Evolutionary conservation across 352 stramenopile genomes (phyloP), one percentile per base, ranked within the genome.

Genomic region (Pythium aristosporum): DNA sequence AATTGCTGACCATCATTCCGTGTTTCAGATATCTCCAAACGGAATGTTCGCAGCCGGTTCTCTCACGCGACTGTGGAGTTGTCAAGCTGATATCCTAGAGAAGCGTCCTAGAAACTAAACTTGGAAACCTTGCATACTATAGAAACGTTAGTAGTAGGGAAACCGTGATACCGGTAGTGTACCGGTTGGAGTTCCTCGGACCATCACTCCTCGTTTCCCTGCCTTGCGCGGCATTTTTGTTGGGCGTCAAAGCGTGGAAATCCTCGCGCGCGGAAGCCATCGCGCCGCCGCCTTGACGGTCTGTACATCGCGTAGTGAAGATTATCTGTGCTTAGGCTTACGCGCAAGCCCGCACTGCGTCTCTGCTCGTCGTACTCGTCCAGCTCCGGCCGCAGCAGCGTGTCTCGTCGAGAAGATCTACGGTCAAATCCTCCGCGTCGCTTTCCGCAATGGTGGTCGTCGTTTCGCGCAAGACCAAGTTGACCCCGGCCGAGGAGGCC

Each of bases 401-500:
- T 47, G 15, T 46, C 28, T 63, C 28, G 37, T 57, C 21, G 32
- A 18, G 28, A 30, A 66, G 50, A 60, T 60, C 54, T 25, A 36
- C 21, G 20, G 4, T 47, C 23, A 12, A 42, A n/a, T 34, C 7
- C 25, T 8, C 21, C 32, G 16, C 10, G 25, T 30, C 18, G 8
- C 37, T 49, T 36, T 2, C 21, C 15, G 39, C 15, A 4, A 72
- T 72, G 65, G 60, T 72, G 3, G 53, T 59, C 51, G 49, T 71
- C 28, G 36, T 20, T 15, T 37, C 39, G 51, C 23, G 61, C 54
- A 58, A 70, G 57, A 39, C 55, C 34, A 71, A 74, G 25, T 60
- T 60, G 8, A 63, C 61, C 25, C 51, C 64, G 23, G 72, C 58
- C 11, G 44, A 76, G 18, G 67, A 59, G 8, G 71, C 63, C 23